These are phyloP conservation scores for Erodium chrysanthum DNA, from an alignment of 441 rosid genomes.

Conservation along the genomic window DNA sequence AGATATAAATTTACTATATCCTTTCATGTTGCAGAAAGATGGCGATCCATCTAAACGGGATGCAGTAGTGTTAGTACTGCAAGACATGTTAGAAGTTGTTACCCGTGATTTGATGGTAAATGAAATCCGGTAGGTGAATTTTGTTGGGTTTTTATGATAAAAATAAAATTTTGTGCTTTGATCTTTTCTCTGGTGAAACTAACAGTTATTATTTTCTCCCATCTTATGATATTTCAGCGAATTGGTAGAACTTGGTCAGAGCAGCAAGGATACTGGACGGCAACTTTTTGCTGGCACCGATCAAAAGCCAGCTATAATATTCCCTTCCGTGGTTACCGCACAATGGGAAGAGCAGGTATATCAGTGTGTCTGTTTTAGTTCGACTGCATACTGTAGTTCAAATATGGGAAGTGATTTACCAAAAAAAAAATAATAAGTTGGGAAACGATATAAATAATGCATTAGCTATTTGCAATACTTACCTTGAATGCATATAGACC, in stretches of 20 bases:
- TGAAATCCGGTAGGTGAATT: slow-evolving; percentile 74
- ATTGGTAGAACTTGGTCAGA: slow-evolving; percentile 70
- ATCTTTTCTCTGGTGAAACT: slow-evolving; percentile 12
- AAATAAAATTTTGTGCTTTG: not conserved
- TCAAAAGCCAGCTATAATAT: slow-evolving; percentile 67
- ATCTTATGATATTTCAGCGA: slow-evolving; percentile 41
- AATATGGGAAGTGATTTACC: too few species aligned
- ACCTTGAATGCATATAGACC: too few species aligned
- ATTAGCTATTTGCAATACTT: too few species aligned
- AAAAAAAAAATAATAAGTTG: too few species aligned
- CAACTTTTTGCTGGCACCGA: slow-evolving; percentile 90
- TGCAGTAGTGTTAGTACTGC: slow-evolving; percentile 68
- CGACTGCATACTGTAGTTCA: too few species aligned
- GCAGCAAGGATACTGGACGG: slow-evolving; percentile 85
- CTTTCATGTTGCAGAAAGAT: slow-evolving; percentile 65
- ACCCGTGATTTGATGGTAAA: slow-evolving; percentile 93
- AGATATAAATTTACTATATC: slow-evolving; percentile 8
- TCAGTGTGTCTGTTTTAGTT: too few species aligned
- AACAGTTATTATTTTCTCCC: slow-evolving; percentile 9
- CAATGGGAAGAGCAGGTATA: slow-evolving; percentile 99
- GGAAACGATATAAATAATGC: too few species aligned
- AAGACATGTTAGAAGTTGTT: slow-evolving; percentile 95
- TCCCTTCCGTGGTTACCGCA: slow-evolving; percentile 71
- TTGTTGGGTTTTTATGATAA: slow-evolving; percentile 12
- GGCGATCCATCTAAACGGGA: slow-evolving; percentile 67